Base-by-base conservation (phyloP, 805 yeast species). In the Vanderwaltozyma tropicalis region DNA sequence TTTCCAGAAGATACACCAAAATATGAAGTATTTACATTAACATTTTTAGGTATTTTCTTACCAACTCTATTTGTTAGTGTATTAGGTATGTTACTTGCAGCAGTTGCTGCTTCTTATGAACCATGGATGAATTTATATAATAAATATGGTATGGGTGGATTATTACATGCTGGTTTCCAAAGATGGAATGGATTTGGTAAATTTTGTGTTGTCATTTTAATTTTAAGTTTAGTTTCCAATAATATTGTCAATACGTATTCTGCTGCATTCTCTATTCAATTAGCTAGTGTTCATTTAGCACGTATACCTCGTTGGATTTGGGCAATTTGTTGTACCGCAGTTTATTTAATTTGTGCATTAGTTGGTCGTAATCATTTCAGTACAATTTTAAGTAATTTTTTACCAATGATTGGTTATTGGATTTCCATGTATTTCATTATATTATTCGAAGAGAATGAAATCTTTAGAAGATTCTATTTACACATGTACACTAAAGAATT, bases 391-490 rank as follows among this genome's bases (percentile, higher is more conserved):
- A 76, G 85, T 10, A 85, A 85, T 51, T 85, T 85, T 60, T 64
- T 85, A 50, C 95, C 95, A 9, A 85, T 85, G 95, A 72, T 85
- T 41, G 94, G 94, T 2, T 85, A 85, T 61, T 85, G 95, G 95
- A 74, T 83, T 39, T 74, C 88, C 41, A 82, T 85, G 63, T 86
- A 85, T 57, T 74, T 79, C 49, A 71, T 74, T n/a, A 55, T 85
- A 32, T 59, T 84, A 25, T 41, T 83, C 3, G 84, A 81, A 46
- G 95, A 85, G 55, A 83, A 83, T 51, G 40, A 69, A 4, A 67
- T 84, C 14, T 85, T 85, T 63, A 69, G 95, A 53, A 68, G 58
- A 33, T 49, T 62, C 30, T 60, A 65, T 39, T 54, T 74, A 12
- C 59, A 61, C 34, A 40, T 69, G n/a, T 71, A 56, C 55, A 61